A percentile compares a stretch with the other conserved stretches of the same genome.
These are phyloP conservation scores for Fusarium luffae DNA, from an alignment of 2,329 filamentous ascomycete species.

Conservation along the genomic window DNA sequence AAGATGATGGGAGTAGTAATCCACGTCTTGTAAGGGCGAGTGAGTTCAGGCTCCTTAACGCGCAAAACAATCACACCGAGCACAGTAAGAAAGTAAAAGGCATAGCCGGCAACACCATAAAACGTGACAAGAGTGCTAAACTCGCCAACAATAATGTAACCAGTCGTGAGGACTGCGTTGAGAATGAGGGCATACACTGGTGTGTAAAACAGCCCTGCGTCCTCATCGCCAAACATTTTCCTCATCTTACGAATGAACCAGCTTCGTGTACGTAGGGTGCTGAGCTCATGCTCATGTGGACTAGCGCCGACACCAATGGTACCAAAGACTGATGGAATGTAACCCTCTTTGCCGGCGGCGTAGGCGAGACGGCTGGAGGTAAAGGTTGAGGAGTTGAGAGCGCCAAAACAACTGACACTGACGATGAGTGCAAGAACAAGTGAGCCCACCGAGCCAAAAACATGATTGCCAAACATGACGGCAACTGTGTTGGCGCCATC, in stretches of 20 bases:
- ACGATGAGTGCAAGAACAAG: slow-evolving; percentile 90
- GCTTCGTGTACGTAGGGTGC: slow-evolving; percentile 61
- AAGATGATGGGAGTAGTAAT: slow-evolving; percentile 97
- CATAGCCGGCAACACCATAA: slow-evolving; percentile 96
- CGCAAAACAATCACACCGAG: slow-evolving; percentile 91
- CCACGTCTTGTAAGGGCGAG: slow-evolving; percentile 95
- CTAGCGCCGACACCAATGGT: slow-evolving; percentile 75
- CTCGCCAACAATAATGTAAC: slow-evolving; percentile 87
- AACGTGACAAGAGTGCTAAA: slow-evolving; percentile 94
- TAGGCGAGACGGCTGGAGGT: slow-evolving; percentile 93
- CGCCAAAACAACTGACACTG: slow-evolving; percentile 90
- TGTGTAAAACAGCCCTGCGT: slow-evolving; percentile 87
- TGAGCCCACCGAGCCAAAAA: slow-evolving; percentile 86
- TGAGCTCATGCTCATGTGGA: slow-evolving; percentile 54
- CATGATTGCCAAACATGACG: slow-evolving; percentile 89
- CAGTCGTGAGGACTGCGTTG: slow-evolving; percentile 77
- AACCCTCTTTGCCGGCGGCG: slow-evolving; percentile 93
- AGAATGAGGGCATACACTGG: slow-evolving; percentile 92
- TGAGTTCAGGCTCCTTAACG: slow-evolving; percentile 85
- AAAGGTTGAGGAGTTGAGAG: slow-evolving; percentile 93
- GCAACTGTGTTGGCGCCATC: slow-evolving; percentile 95
- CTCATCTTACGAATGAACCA: slow-evolving; percentile 70
- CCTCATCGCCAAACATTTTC: slow-evolving; percentile 77
- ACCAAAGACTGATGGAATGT: slow-evolving; percentile 85
- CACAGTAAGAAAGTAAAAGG: slow-evolving; percentile 96